Evolutionary conservation across 352 stramenopile species (phyloP), one percentile per base, ranked within the genome.

Genomic region (Plasmopara halstedii): DNA sequence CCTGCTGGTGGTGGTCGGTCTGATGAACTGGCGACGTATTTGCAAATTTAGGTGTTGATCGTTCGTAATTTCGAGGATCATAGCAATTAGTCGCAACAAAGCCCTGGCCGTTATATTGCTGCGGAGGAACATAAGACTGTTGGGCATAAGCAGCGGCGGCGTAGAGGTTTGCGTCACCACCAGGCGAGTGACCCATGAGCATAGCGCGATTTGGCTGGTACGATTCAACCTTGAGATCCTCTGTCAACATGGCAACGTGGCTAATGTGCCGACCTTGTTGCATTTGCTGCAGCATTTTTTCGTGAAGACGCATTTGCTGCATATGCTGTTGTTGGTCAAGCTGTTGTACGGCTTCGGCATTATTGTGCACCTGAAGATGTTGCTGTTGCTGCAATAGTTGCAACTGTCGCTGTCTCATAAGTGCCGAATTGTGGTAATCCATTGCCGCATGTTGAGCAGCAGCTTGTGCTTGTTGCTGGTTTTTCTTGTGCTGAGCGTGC

Each of bases 401-500:
- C 44, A 88, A 31, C 23, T 85, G 76, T 6, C 74, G 67, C 53
- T 88, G 77, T 14, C 73, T 71, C 54, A 88, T 64, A 15, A 85
- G 31, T n/a, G 66, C 65, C 13, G 70, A 62, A 50, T 83, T 88
- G 34, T 74, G 73, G 50, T 81, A 82, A 6, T 58, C 58, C 56
- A 87, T 64, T 8, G 62, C 68, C 4, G 64, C 61, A 19, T 66
- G 53, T 26, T 81, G 70, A 14, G 59, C 41, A 43, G 58, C 52
- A 49, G 56, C 39, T 62, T 70, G 40, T 43, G 67, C 68, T 42
- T 82, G 67, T 26, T 87, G 79, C 46, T 85, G 72, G 19, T 81
- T 83, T 54, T 88, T 85, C 53, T 85, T 88, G 44, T 84, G 67
- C 42, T 88, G 76, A 14, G 74, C 74, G 41, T 91, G 73, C 2